Evolutionary conservation across 495 filamentous ascomycete species (phyloP).

Genomic region (Staphylotrichum longicolle): DNA sequence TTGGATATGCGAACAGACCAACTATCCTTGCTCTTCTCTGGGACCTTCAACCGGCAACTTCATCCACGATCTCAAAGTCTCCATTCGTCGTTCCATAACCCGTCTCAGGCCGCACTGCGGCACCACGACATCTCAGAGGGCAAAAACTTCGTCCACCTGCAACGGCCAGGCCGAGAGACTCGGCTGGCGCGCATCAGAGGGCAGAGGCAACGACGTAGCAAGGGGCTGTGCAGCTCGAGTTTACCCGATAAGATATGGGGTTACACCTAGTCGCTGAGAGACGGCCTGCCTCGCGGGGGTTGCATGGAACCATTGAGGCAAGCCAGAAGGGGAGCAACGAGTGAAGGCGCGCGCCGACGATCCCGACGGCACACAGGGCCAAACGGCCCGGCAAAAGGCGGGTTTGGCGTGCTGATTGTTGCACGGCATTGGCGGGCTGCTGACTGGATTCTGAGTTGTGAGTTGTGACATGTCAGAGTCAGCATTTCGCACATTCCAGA

Average conservation of each 20-base stretch:
- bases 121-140: background rate
- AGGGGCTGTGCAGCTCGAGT: background rate
- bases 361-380: background rate
- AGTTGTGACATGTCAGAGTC: too few relatives aligned
- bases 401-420: too few relatives aligned
- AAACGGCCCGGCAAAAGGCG: background rate
- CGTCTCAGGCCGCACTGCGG: background rate
- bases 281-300: background rate
- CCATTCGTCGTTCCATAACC: background rate
- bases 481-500: too few relatives aligned
- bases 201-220: background rate
- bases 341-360: background rate
- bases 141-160: background rate
- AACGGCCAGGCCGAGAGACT: background rate
- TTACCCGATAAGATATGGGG: constrained; percentile 4
- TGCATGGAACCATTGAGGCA: constrained; percentile 9
- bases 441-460: too few relatives aligned
- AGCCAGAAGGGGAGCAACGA: background rate
- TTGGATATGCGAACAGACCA: background rate
- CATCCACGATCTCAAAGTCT: too few relatives aligned
- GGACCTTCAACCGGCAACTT: too few relatives aligned
- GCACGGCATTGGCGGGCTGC: too few relatives aligned
- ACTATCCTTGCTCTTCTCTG: background rate
- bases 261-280: background rate
- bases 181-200: too few relatives aligned